Evolutionary conservation across 441 rosid genomes (phyloP), one percentile per base, ranked within the genome.

Genomic region (Brassica hybrid): DNA sequence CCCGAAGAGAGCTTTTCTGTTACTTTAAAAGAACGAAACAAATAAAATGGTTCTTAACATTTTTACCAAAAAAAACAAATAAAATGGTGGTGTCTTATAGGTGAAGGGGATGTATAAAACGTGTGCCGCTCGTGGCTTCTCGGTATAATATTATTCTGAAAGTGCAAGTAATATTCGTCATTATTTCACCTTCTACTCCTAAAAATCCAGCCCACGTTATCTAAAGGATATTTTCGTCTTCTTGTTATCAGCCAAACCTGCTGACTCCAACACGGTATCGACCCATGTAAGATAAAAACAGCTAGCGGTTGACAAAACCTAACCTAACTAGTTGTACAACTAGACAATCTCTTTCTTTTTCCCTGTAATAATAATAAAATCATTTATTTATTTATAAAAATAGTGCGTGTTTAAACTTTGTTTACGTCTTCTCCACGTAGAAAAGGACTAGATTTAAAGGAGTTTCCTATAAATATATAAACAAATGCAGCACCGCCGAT

Each of bases 391-490:
- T 12, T 32, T 17, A 30, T 30, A n/a, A n/a, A n/a, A 8, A 5
- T 43, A 66, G 18, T 50, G 4, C 48, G 60, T 27, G 67, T 50
- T 72, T 62, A 32, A 43, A 54, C 58, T 50, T 36, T 69, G 63
- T 25, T 69, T 79, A 74, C 82, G 78, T 74, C 67, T 74, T 79
- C 82, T 62, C 38, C 82, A 68, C 75, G 82, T 11, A 63, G 78
- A 41, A 63, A 67, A 79, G 16, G 60, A 73, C 74, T 21, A 3
- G 8, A 4, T 38, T 32, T 1, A 21, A 52, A 30, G n/a, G 56
- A 48, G 3, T 27, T 58, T 48, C 2, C 56, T 48, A 48, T 48
- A 48, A n/a, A 52, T 23, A 76, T 34, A 60, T 27, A 63, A 59
- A 59, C 30, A 65, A 48, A 21, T 5, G 23, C 74, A n/a, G 61